A percentile compares a stretch with the other conserved stretches of the same genome.
phyloP scores from a whole-genome alignment of 768 basidiomycete species.

The Naganishia friedmannii region DNA sequence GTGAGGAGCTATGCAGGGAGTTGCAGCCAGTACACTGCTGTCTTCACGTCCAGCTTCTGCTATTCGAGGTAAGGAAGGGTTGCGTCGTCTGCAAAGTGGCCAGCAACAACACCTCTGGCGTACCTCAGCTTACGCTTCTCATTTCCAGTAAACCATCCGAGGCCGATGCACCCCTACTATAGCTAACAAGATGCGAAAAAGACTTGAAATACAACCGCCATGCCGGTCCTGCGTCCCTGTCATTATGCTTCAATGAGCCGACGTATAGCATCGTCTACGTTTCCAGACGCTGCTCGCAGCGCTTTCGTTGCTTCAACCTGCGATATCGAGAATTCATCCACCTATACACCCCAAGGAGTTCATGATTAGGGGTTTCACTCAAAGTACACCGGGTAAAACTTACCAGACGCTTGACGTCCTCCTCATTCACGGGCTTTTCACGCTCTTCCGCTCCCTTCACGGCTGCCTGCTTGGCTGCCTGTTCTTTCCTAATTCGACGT shows the following conservation, averaged over 20 bases:
- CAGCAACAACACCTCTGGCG: too few species aligned
- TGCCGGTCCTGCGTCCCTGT: background rate
- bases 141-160: too few species aligned
- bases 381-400: background rate
- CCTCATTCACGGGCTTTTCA: slow-evolving; percentile 9
- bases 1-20: too few species aligned
- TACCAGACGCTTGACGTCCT: slow-evolving; percentile 20
- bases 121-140: too few species aligned
- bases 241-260: slow-evolving; percentile 8
- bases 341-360: background rate
- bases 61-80: too few species aligned
- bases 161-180: too few species aligned
- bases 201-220: too few species aligned
- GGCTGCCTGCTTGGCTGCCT: background rate
- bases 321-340: slow-evolving; percentile 20
- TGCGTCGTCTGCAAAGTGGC: background rate
- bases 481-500: slow-evolving; percentile 13
- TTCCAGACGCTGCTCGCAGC: slow-evolving; percentile 3
- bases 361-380: background rate
- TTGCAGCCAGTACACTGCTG: too few species aligned
- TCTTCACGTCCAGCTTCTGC: too few species aligned
- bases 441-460: slow-evolving; percentile 12
- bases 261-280: slow-evolving; percentile 10
- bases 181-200: too few species aligned
- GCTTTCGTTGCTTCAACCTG: background rate